Percentiles rank a stretch among this genome's conserved stretches.
Evolutionary conservation across 441 rosid species (phyloP).

Genomic region (Viola pubescens): DNA sequence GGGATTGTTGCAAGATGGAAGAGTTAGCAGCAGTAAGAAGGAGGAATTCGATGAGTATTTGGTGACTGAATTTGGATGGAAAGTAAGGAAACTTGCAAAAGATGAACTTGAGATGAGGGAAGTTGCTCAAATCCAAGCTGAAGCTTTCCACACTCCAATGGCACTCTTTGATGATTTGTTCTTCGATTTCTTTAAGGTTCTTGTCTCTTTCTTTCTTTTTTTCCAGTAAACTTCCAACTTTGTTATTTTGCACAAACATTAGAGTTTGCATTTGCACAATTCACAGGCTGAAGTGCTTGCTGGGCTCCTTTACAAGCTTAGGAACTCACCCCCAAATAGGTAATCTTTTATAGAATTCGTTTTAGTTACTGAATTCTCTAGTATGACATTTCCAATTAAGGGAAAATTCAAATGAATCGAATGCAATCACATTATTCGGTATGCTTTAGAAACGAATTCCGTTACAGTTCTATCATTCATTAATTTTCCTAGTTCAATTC

Average conservation of each 20-base stretch:
- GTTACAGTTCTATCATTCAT: not conserved
- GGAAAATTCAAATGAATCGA: too few species aligned
- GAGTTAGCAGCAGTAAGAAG: not conserved
- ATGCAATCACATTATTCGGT: not conserved
- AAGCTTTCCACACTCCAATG: constrained; percentile 66
- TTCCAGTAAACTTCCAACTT: not conserved
- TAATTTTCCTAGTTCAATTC: not conserved
- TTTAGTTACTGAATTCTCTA: too few species aligned
- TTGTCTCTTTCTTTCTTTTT: not conserved
- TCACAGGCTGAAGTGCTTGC: constrained; percentile 82
- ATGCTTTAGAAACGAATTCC: not conserved
- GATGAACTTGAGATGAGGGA: constrained; percentile 42
- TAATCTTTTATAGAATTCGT: not conserved
- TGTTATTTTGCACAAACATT: not conserved
- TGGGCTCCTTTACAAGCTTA: constrained; percentile 68
- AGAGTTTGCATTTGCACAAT: constrained; percentile 12
- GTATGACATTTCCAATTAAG: too few species aligned
- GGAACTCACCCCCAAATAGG: constrained; percentile 72
- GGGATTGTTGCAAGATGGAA: not conserved
- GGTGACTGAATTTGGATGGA: constrained; percentile 60
- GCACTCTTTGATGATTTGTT: constrained; percentile 59
- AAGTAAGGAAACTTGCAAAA: constrained; percentile 45
- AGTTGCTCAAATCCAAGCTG: constrained; percentile 66
- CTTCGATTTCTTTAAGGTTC: constrained; percentile 72
- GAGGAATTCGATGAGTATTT: constrained; percentile 21